Conservation (phyloP, 202 grass and related monocot genomes). For the Cymbopogon flexuosus region DNA sequence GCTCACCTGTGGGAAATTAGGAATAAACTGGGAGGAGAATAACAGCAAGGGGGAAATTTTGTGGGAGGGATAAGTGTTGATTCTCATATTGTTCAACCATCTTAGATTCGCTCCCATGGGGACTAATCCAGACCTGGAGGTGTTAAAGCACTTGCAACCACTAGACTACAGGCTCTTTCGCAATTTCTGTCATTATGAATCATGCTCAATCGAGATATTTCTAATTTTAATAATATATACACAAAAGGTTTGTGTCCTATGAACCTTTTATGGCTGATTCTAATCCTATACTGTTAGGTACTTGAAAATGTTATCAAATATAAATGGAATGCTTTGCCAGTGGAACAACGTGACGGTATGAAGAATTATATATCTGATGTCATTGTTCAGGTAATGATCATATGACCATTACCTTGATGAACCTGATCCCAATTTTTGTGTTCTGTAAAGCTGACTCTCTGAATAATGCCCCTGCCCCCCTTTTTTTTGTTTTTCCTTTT, state of each 20-base stretch:
- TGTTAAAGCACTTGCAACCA: too few species aligned
- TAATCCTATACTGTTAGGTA: slow-evolving; percentile 44
- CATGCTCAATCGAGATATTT: too few species aligned
- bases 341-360: slow-evolving; percentile 88
- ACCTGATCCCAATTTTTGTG: slow-evolving; percentile 3
- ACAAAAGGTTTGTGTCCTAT: neutral
- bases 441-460: neutral
- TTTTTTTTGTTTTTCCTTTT: neutral
- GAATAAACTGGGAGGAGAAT: neutral
- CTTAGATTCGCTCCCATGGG: too few species aligned
- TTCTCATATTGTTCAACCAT: too few species aligned
- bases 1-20: neutral
- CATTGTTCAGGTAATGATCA: slow-evolving; percentile 64
- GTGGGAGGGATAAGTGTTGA: neutral
- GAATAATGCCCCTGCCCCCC: neutral
- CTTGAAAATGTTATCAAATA: slow-evolving; percentile 99
- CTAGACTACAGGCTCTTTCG: too few species aligned
- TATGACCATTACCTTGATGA: slow-evolving; percentile 14
- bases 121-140: too few species aligned
- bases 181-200: too few species aligned
- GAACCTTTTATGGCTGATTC: neutral
- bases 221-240: neutral
- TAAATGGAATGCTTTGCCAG: slow-evolving; percentile 80
- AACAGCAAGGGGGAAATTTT: neutral
- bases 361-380: slow-evolving; percentile 97